These are phyloP conservation scores for Phaffomyces thermotolerans DNA, from an alignment of 805 yeast species.

Conservation along the genomic window DNA sequence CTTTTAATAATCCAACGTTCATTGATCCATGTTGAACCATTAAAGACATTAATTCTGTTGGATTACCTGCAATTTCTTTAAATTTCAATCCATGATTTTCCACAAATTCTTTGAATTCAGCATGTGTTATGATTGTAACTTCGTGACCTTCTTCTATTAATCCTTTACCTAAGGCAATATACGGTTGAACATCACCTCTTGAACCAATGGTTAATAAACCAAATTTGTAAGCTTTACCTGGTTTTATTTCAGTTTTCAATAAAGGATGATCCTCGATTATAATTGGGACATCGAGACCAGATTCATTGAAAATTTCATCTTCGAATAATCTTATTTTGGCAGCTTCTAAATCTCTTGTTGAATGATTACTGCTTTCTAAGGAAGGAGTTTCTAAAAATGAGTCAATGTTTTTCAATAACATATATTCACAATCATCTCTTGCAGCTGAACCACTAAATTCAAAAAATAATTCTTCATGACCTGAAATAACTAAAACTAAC, in stretches of 20 bases:
- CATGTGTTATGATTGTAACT: conserved; percentile 81
- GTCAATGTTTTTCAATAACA: conserved; percentile 37
- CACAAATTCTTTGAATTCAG: conserved; percentile 75
- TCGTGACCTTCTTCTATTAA: conserved; percentile 73
- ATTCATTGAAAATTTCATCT: conserved; percentile 50
- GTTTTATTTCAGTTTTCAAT: conserved; percentile 39
- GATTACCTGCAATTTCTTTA: conserved; percentile 81
- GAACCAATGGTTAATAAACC: conserved; percentile 86
- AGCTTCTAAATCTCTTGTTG: conserved; percentile 31
- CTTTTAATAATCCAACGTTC: conserved; percentile 74
- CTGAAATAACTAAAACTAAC: conserved; percentile 59
- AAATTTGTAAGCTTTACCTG: conserved; percentile 49
- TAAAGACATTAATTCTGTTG: conserved; percentile 82
- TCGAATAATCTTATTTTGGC: conserved; percentile 65
- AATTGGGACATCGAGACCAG: conserved; percentile 62
- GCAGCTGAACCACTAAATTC: conserved; percentile 61
- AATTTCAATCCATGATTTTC: conserved; percentile 59
- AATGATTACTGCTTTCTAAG: conserved; percentile 27
- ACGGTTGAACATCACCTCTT: conserved; percentile 96
- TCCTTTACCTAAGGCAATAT: conserved; percentile 82
- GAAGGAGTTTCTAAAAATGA: conserved; percentile 14
- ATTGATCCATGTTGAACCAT: conserved; percentile 90
- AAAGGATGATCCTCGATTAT: conserved; percentile 60
- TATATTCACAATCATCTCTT: conserved; percentile 65
- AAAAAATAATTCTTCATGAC: conserved; percentile 69